phyloP scores from a whole-genome alignment of 2,329 filamentous ascomycete genomes.

The Talaromyces verruculosus region DNA sequence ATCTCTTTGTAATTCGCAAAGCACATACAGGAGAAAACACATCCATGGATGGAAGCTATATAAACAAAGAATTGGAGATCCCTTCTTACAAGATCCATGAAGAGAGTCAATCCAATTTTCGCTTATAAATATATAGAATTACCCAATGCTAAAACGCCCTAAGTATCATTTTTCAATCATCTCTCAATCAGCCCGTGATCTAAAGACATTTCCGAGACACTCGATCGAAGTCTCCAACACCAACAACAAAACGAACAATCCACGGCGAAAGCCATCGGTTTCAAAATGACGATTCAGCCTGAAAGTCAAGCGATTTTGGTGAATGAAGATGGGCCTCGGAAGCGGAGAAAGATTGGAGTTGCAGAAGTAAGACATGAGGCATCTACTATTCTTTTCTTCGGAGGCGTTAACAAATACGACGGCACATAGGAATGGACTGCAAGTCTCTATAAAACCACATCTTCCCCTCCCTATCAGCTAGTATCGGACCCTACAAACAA shows the following conservation, averaged over 20 bases:
- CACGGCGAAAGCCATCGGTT: neutral
- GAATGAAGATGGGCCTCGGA: conserved; percentile 9
- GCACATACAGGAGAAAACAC: neutral
- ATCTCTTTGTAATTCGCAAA: neutral
- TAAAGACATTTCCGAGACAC: neutral
- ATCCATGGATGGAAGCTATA: neutral
- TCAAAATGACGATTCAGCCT: neutral
- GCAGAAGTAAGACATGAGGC: neutral
- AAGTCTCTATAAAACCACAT: conserved; percentile 5
- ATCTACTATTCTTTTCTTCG: neutral
- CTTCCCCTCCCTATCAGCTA: neutral
- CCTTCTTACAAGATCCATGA: neutral
- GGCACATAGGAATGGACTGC: conserved; percentile 7
- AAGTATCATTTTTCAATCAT: neutral
- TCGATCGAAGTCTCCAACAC: neutral
- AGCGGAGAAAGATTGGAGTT: neutral
- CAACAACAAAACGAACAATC: neutral
- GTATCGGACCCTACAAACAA: conserved; percentile 6
- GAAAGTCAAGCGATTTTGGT: conserved; percentile 9
- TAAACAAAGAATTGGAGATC: neutral
- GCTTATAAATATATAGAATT: neutral
- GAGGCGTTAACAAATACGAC: neutral
- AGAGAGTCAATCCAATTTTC: neutral
- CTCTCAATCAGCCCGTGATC: neutral
- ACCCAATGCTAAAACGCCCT: neutral